A percentile compares a stretch with the other conserved stretches of the same genome.
Evolutionary conservation across 208 protist species (phyloP).

Genomic region (Wallacemonas sp.): DNA sequence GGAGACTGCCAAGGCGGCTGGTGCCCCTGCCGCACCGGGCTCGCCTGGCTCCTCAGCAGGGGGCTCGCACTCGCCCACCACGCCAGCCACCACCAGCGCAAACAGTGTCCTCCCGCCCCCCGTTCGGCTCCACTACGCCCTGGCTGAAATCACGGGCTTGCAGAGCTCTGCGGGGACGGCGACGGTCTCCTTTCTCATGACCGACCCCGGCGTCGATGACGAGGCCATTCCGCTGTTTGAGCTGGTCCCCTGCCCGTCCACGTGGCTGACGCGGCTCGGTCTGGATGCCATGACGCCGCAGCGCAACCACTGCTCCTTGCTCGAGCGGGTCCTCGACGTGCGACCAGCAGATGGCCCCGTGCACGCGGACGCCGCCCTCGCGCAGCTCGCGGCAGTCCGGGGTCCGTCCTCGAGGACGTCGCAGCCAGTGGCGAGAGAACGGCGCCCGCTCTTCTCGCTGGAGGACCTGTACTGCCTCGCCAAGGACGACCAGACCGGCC

Average conservation of each 20-base stretch:
- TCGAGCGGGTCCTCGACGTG: conserved; percentile 30
- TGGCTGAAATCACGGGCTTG: conserved; percentile 72
- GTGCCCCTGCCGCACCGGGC: background rate
- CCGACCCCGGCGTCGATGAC: conserved; percentile 72
- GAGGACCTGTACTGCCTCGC: conserved; percentile 33
- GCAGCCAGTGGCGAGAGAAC: background rate
- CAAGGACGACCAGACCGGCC: conserved; percentile 22
- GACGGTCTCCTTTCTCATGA: conserved; percentile 56
- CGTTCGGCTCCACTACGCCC: conserved; percentile 19
- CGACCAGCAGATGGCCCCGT: conserved; percentile 23
- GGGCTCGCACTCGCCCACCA: too few species aligned
- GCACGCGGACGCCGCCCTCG: conserved; percentile 29
- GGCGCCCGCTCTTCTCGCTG: conserved; percentile 20
- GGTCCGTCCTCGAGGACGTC: background rate
- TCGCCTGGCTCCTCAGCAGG: background rate
- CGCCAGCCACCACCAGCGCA: background rate
- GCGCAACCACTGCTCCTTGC: conserved; percentile 30
- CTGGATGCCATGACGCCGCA: background rate
- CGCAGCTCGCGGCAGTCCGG: conserved; percentile 7
- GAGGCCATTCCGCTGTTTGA: conserved; percentile 63
- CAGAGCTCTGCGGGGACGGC: conserved; percentile 62
- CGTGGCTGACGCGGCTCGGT: conserved; percentile 21
- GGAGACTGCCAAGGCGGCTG: background rate
- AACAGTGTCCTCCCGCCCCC: background rate
- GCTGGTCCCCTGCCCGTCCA: conserved; percentile 53